Percentiles rank a stretch among this genome's conserved stretches.
These are phyloP conservation scores for Talaromyces liani DNA, from an alignment of 495 filamentous ascomycete species.

Conservation along the genomic window DNA sequence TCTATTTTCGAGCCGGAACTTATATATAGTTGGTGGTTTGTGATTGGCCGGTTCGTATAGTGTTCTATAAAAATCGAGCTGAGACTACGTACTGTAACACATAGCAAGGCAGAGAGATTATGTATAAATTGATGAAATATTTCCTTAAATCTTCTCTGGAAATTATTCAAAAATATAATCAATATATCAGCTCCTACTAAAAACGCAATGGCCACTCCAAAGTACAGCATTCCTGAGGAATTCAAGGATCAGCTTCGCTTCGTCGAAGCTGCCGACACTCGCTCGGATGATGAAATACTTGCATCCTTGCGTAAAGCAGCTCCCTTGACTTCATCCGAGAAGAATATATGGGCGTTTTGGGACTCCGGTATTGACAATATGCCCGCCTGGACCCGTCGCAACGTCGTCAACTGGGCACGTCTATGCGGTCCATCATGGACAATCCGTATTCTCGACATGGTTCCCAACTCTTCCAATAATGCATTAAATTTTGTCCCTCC, in stretches of 20 bases:
- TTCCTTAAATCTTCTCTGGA: not conserved
- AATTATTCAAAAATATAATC: not conserved
- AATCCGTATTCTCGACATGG: conserved; percentile 19
- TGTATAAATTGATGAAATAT: not conserved
- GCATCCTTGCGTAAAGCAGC: conserved; percentile 5
- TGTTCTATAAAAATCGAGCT: not conserved
- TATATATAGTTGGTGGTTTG: not conserved
- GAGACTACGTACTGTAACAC: not conserved
- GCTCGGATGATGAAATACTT: conserved; percentile 5
- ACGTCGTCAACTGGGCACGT: conserved; percentile 18
- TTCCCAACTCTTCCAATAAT: conserved; percentile 14
- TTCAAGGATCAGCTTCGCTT: conserved; percentile 5
- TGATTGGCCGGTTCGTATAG: not conserved
- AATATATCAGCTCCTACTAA: not conserved
- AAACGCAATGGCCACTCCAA: not conserved
- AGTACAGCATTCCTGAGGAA: not conserved
- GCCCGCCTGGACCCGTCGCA: conserved; percentile 18
- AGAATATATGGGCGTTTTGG: conserved; percentile 25
- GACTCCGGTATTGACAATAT: conserved; percentile 15
- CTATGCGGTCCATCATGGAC: conserved; percentile 15
- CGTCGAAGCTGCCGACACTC: conserved; percentile 1
- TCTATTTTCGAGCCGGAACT: not conserved
- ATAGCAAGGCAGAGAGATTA: not conserved
- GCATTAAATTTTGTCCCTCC: conserved; percentile 9
- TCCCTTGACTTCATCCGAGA: conserved; percentile 14